phyloP scores from a whole-genome alignment of 306 rosid genomes.

The Rubus idaeus region DNA sequence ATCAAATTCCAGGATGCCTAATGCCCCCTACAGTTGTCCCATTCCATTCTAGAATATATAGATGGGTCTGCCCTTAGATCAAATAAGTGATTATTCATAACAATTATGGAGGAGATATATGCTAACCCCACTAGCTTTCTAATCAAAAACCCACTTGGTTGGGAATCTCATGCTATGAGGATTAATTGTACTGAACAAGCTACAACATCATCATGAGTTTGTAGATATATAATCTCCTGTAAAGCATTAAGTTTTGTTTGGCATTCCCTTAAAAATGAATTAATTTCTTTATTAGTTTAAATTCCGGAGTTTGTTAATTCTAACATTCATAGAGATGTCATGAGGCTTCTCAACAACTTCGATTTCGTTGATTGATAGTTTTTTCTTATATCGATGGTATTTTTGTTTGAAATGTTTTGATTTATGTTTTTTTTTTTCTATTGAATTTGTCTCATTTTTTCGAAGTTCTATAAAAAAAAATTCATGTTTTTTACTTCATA shows the following conservation, averaged over 20 bases:
- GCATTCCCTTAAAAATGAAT: neutral
- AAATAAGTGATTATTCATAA: neutral
- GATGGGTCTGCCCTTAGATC: neutral
- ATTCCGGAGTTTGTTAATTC: too few relatives aligned
- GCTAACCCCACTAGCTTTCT: neutral
- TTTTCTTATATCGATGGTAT: too few relatives aligned
- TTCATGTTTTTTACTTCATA: too few relatives aligned
- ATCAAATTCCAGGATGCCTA: neutral
- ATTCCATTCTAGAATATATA: neutral
- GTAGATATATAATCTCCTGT: neutral
- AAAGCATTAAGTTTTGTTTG: neutral
- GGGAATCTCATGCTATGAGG: slow-evolving; percentile 8
- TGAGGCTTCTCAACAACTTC: too few relatives aligned
- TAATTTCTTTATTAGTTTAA: neutral
- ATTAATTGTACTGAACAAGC: neutral
- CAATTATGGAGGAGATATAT: neutral
- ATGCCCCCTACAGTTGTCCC: neutral
- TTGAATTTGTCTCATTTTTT: too few relatives aligned
- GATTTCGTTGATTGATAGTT: too few relatives aligned
- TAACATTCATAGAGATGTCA: too few relatives aligned
- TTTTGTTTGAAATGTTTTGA: too few relatives aligned
- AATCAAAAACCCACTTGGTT: neutral
- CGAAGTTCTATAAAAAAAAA: too few relatives aligned
- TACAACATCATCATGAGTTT: neutral
- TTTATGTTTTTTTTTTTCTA: too few relatives aligned